These are phyloP conservation scores for Hemileccinum impolitum DNA, from an alignment of 768 basidiomycete genomes.

Conservation along the genomic window DNA sequence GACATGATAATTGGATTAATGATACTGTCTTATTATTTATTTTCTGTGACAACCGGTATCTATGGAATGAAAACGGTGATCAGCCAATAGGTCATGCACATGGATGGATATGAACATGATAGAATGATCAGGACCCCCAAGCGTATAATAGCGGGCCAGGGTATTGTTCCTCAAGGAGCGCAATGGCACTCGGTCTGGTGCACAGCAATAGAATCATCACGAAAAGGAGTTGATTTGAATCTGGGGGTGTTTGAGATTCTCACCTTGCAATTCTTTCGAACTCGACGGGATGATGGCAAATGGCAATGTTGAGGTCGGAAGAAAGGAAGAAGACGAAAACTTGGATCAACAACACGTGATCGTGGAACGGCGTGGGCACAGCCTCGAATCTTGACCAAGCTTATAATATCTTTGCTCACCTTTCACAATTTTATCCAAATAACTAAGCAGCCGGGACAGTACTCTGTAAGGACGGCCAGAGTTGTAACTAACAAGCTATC, in stretches of 20 bases:
- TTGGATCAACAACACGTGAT: too few species aligned
- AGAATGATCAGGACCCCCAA: conserved; percentile 31
- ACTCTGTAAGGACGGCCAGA: too few species aligned
- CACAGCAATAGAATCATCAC: conserved; percentile 36
- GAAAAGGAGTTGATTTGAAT: background rate
- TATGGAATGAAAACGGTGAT: background rate
- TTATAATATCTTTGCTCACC: too few species aligned
- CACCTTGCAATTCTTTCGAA: background rate
- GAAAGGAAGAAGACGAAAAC: too few species aligned
- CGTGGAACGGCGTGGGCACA: too few species aligned
- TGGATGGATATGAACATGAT: background rate
- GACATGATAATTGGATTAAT: conserved; percentile 1
- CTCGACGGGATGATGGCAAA: too few species aligned
- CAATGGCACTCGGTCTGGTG: conserved; percentile 34
- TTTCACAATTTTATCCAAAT: too few species aligned
- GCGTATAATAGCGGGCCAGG: conserved; percentile 34
- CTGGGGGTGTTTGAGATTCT: background rate
- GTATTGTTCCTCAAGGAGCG: conserved; percentile 31
- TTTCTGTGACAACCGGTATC: background rate
- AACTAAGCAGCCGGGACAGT: too few species aligned
- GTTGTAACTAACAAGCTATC: too few species aligned
- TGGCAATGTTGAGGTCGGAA: too few species aligned
- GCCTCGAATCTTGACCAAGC: too few species aligned
- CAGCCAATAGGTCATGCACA: background rate
- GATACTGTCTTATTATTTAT: too few species aligned